phyloP scores from a whole-genome alignment of 148 eudicot genomes.

The Pouteria glomerata region DNA sequence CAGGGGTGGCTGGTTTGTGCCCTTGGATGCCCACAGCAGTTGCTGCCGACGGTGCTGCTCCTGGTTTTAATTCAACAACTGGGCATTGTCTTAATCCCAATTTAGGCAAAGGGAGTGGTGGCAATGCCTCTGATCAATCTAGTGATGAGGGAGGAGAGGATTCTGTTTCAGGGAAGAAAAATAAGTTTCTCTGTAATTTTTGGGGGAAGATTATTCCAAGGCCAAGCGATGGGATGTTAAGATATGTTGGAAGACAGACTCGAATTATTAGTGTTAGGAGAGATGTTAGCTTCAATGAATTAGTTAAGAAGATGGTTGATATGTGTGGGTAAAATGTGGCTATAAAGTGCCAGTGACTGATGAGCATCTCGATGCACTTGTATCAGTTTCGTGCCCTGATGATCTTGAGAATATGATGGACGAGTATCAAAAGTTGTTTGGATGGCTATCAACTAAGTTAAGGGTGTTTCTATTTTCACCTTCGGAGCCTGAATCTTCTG shows the following conservation, averaged over 20 bases:
- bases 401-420: constrained; percentile 99
- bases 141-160: constrained; percentile 65
- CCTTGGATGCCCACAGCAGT: constrained; percentile 37
- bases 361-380: constrained; percentile 94
- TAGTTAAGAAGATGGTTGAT: constrained; percentile 71
- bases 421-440: constrained; percentile 68
- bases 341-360: constrained; percentile 84
- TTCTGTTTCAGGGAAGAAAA: constrained; percentile 63
- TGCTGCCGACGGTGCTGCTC: constrained; percentile 24
- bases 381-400: constrained; percentile 74
- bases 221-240: constrained; percentile 74
- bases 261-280: constrained; percentile 69
- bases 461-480: constrained; percentile 76
- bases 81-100: constrained; percentile 30
- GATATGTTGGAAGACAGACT: constrained; percentile 95
- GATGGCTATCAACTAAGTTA: constrained; percentile 85
- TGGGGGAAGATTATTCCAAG: constrained; percentile 92
- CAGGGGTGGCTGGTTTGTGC: constrained; percentile 43
- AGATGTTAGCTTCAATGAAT: constrained; percentile 54
- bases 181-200: constrained; percentile 83
- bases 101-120: constrained; percentile 19
- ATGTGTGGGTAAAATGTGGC: constrained; percentile 46
- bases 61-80: constrained; percentile 10
- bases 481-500: constrained; percentile 55
- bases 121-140: constrained; percentile 43